Base-by-base conservation (phyloP, 2,329 filamentous ascomycete genomes). In the Arthrobotrys conoides region DNA sequence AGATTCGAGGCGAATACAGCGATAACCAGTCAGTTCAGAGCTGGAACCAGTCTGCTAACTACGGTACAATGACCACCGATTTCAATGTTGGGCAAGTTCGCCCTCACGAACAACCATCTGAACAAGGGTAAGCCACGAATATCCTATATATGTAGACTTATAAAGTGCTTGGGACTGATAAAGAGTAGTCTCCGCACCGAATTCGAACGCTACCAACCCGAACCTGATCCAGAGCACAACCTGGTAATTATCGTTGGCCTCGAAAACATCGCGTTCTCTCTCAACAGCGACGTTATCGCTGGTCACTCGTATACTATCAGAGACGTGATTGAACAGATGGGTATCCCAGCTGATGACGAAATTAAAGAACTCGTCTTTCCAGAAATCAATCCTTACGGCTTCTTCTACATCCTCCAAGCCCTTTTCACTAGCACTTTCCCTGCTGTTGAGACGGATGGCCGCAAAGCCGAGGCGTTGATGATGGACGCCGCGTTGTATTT, bases 321-420 rank as follows among this genome's bases (percentile, higher is more conserved):
- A 12, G 27, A 38, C 1, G 6, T 27, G 0, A 4, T 55, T 18
- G 46, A 55, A 6, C 10, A 18, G 8, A 3, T 36, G 3, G 33
- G 12, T 6, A 9, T 30, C 3, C 51, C 51, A 14, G 9, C 22
- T 10, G 6, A 20, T 2, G 33, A 14, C 5, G 48, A 68, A 30
- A 22, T 68, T 2, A 33, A 33, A 27, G 59, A 72, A 27, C 27
- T 72, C 5, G 14, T 48, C 6, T 46, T 67, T n/a, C 44, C 51
- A 0, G 46, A 64, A n/a, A 18, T 73, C 9, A 22, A 65, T 12
- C 51, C 61, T 1, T 22, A 65, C 3, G 59, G 41, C 2, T 66
- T 72, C 48, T 41, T 65, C 24, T 57, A 68, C 27, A 12, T 59
- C 8, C 12, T 73, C 14, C n/a, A 44, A 3, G 10, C 30, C 3